These are phyloP conservation scores for Lichenothelia convexa DNA, from an alignment of 495 filamentous ascomycete species.

Conservation along the genomic window DNA sequence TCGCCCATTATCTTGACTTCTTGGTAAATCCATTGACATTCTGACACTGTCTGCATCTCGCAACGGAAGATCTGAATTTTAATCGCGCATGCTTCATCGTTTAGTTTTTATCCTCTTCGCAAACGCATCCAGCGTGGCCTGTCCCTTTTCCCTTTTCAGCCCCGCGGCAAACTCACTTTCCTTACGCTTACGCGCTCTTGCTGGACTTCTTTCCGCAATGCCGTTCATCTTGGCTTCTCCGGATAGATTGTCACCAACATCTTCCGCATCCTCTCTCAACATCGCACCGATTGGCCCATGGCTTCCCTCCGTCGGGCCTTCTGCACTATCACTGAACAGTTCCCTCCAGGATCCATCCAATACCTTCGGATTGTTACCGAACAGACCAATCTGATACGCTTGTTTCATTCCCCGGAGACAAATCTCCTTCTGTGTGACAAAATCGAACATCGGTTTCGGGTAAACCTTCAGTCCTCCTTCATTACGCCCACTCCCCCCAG, in stretches of 20 bases:
- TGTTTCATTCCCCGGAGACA: conserved; percentile 47
- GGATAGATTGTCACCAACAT: conserved; percentile 7
- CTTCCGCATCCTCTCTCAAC: conserved; percentile 7
- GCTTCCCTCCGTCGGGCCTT: conserved; percentile 27
- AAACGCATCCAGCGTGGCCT: conserved; percentile 15
- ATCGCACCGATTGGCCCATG: conserved; percentile 14
- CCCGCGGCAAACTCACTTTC: background rate
- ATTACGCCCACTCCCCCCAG: too few species aligned
- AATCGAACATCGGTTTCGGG: conserved; percentile 59
- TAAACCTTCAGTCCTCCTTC: conserved; percentile 28
- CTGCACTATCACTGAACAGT: conserved; percentile 30
- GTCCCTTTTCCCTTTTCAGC: conserved; percentile 14
- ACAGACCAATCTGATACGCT: conserved; percentile 40
- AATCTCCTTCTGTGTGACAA: conserved; percentile 33
- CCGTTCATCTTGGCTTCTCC: background rate
- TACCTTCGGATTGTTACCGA: conserved; percentile 39
- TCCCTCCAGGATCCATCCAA: conserved; percentile 42
- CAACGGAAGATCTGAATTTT: too few species aligned
- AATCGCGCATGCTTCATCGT: background rate
- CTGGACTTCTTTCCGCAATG: conserved; percentile 1
- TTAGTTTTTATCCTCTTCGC: conserved; percentile 11
- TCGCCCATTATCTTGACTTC: too few species aligned
- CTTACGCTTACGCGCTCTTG: background rate
- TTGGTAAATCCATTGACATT: too few species aligned
- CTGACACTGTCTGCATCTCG: too few species aligned